Conservation (phyloP, 2,329 filamentous ascomycete species). For the Colletotrichum tabaci region DNA sequence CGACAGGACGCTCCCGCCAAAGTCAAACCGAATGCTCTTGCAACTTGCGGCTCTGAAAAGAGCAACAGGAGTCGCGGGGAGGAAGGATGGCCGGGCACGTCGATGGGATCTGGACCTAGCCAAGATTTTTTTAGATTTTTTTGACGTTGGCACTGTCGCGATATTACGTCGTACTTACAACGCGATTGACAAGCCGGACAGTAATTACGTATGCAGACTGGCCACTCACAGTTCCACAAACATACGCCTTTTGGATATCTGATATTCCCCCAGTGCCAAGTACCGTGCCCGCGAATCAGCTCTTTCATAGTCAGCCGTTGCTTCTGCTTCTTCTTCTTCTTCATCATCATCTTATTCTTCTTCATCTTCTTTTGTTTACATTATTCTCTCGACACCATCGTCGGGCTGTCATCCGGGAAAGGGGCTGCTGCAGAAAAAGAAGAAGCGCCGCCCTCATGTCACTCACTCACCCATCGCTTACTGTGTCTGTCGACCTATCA, state of each 20-base stretch:
- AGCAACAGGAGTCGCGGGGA: not conserved
- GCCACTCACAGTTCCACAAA: not conserved
- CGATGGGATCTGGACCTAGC: not conserved
- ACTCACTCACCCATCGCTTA: not conserved
- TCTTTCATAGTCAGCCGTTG: not conserved
- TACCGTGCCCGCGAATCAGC: not conserved
- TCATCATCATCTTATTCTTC: no score
- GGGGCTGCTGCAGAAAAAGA: not conserved
- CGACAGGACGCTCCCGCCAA: conserved; percentile 12
- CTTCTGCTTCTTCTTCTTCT: no score
- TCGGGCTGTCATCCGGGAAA: not conserved
- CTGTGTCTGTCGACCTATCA: conserved; percentile 25
- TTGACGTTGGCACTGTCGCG: not conserved
- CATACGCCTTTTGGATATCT: not conserved
- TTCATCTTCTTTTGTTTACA: no score
- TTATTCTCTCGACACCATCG: not conserved
- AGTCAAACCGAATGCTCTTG: not conserved
- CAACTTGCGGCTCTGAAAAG: not conserved
- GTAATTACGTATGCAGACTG: no score
- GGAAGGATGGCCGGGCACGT: not conserved
- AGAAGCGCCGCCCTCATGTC: not conserved
- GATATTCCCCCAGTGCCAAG: not conserved
- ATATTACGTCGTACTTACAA: not conserved
- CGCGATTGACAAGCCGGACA: not conserved
- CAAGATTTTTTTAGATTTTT: not conserved